phyloP scores from a whole-genome alignment of 768 basidiomycete species.

The Podaxis sp. region DNA sequence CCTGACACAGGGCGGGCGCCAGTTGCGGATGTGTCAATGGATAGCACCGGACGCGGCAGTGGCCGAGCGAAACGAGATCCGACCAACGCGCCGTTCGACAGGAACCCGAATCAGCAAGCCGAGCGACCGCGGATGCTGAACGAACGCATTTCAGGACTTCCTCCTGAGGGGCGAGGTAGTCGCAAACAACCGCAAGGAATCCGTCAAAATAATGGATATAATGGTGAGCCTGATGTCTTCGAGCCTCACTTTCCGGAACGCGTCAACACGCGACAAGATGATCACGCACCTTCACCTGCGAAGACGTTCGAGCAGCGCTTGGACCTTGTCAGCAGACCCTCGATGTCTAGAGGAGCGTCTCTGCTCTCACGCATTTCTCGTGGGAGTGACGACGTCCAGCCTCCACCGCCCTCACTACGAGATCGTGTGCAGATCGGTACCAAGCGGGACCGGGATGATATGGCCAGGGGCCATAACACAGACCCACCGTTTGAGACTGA shows the following conservation, averaged over 20 bases:
- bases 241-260: conserved; percentile 10
- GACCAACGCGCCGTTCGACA: background rate
- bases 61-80: background rate
- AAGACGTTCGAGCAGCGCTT: conserved; percentile 13
- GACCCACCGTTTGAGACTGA: conserved; percentile 4
- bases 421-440: conserved; percentile 15
- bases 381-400: conserved; percentile 3
- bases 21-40: background rate
- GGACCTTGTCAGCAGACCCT: background rate
- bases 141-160: conserved; percentile 1
- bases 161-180: conserved; percentile 1
- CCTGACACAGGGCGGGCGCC: conserved; percentile 1
- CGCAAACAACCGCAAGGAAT: conserved; percentile 8
- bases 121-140: conserved; percentile 9
- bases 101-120: background rate
- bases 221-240: conserved; percentile 13
- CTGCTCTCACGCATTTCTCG: conserved; percentile 13
- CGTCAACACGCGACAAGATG: conserved; percentile 14
- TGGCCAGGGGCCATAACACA: background rate
- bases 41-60: background rate
- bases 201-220: conserved; percentile 8
- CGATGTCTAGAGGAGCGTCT: conserved; percentile 7
- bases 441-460: conserved; percentile 14
- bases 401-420: conserved; percentile 11
- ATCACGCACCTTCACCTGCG: background rate